Evolutionary conservation across 768 basidiomycete genomes (phyloP).

Genomic region (Leccinum arenicola): DNA sequence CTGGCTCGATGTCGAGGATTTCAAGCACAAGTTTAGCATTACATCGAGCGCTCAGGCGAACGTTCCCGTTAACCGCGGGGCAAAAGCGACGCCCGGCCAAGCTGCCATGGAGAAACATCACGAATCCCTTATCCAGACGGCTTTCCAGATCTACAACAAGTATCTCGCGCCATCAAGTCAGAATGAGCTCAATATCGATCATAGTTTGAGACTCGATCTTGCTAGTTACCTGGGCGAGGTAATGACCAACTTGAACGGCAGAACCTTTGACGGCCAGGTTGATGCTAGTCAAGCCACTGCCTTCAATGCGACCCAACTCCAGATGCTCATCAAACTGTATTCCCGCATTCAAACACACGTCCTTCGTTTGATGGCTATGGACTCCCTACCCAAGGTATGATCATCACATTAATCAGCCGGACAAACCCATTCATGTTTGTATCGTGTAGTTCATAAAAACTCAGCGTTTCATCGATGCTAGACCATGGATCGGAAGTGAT

Average conservation of each 20-base stretch:
- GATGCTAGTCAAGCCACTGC: conserved; percentile 78
- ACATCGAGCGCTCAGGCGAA: conserved; percentile 86
- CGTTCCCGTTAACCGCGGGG: conserved; percentile 37
- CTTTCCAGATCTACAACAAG: conserved; percentile 90
- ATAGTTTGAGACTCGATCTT: conserved; percentile 91
- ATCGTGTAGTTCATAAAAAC: conserved; percentile 79
- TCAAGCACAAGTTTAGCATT: conserved; percentile 93
- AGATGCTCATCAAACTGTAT: conserved; percentile 89
- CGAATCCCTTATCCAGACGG: conserved; percentile 90
- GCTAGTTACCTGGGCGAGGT: conserved; percentile 92
- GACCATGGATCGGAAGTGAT: conserved; percentile 76
- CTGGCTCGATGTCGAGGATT: conserved; percentile 96
- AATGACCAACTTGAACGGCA: conserved; percentile 73
- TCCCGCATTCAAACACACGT: conserved; percentile 97
- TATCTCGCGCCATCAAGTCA: conserved; percentile 95
- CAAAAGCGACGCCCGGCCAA: conserved; percentile 63
- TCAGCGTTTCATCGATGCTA: conserved; percentile 73
- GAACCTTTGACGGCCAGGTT: conserved; percentile 73
- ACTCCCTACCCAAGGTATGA: conserved; percentile 93
- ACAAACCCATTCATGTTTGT: conserved; percentile 10
- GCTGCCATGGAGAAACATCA: conserved; percentile 97
- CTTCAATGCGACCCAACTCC: conserved; percentile 94
- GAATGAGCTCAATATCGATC: conserved; percentile 98
- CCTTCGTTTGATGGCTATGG: conserved; percentile 96
- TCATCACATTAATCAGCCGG: conserved; percentile 1